Base-by-base conservation (phyloP, 2,329 filamentous ascomycete species). In the Colletotrichum eleusines region DNA sequence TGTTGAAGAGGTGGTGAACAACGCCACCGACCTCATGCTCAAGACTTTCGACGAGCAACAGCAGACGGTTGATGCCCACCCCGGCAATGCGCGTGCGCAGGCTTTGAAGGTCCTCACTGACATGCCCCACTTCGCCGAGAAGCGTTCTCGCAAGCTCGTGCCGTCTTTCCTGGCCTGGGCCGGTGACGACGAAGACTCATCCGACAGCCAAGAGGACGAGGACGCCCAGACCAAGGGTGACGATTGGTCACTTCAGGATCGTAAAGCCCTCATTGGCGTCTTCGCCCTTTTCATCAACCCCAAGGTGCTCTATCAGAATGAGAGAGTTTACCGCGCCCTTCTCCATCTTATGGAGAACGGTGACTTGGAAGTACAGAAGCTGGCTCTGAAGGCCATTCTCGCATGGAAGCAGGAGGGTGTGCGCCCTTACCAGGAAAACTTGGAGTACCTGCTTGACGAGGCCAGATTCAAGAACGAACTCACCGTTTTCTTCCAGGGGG, bases 381-480 rank as follows among this genome's bases (percentile, higher is more conserved):
- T 91, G 55, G 91, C 94, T 0, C 85, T 99, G 44, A 95, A 94
- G 79, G 93, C 92, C 11, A 88, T 99, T 9, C 85, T 98, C 63
- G 89, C 94, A 0, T 99, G 96, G 95, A 98, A 97, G 79, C 89
- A 92, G 69, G 86, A 91, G 2, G 90, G 87, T 11, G 85, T 99
- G 60, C 87, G 87, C 71, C 87, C 90, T 0, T 97, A 98, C 77
- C 90, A 94, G 76, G 94, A 98, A 75, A 94, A 95, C 75, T 82
- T 99, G 31, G 87, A 94, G 72, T 95, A 94, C 75, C 85, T 99
- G 2, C 87, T 98, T 11, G 96, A 99, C 74, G 96, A 98, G 73
- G 91, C 93, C 31, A 89, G 93, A 59, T 97, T 98, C 82, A 94
- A 94, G 77, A 96, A 98, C 76, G 95, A 98, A 78, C 87, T 99